Conservation (phyloP, 2,329 filamentous ascomycete genomes). For the Dothideomycetidae sp. region DNA sequence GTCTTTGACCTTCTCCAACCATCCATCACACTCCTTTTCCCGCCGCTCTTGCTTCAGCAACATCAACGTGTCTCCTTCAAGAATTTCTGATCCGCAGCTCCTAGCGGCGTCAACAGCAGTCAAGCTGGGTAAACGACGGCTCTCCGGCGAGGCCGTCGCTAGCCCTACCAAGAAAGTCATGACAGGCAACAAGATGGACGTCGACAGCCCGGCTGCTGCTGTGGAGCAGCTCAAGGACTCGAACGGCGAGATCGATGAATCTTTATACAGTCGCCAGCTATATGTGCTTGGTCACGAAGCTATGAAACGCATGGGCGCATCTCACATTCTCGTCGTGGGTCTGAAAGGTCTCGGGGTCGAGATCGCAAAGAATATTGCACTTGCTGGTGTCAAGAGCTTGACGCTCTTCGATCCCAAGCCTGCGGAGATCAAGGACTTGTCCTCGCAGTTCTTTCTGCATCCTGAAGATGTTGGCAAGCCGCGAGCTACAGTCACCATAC, state of each 20-base stretch:
- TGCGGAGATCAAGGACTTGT: constrained; percentile 74
- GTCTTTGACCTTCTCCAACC: not conserved
- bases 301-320: constrained; percentile 98
- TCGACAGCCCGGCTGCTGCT: constrained; percentile 43
- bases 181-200: constrained; percentile 45
- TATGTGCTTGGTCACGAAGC: constrained; percentile 64
- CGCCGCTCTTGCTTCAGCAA: not conserved
- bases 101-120: constrained; percentile 10
- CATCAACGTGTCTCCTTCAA: not conserved
- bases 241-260: constrained; percentile 52
- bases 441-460: constrained; percentile 92
- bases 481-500: constrained; percentile 71
- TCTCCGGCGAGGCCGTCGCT: constrained; percentile 32
- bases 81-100: not conserved
- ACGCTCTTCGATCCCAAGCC: constrained; percentile 83
- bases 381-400: constrained; percentile 94
- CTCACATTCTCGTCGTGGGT: constrained; percentile 83
- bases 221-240: constrained; percentile 44
- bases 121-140: constrained; percentile 40
- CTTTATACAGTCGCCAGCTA: constrained; percentile 52
- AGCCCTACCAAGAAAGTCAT: constrained; percentile 40
- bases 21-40: not conserved
- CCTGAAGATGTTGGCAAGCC: constrained; percentile 82
- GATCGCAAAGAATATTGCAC: constrained; percentile 95
- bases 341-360: constrained; percentile 91